Conservation (phyloP, 495 filamentous ascomycete genomes). For the Bathelium albidoporum region DNA sequence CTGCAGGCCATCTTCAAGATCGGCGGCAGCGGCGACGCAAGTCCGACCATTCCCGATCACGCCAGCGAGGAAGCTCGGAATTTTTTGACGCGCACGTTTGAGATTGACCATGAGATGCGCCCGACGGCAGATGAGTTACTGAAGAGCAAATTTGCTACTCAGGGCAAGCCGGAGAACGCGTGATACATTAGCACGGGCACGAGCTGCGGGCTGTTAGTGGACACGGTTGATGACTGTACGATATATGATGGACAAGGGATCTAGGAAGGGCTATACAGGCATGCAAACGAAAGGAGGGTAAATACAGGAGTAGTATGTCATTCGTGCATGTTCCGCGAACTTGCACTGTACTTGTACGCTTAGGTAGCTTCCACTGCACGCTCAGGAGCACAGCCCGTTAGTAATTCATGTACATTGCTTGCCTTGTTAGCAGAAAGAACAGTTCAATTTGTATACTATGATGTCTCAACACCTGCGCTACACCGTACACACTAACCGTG, state of each 20-base stretch:
- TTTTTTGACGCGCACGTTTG: constrained; percentile 84
- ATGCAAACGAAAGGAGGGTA: background rate
- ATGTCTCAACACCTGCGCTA: no score
- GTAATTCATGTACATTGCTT: background rate
- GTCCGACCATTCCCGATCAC: constrained; percentile 80
- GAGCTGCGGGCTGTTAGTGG: no score
- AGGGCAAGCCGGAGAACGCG: background rate
- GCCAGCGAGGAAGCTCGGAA: constrained; percentile 74
- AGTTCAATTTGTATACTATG: no score
- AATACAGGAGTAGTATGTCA: background rate
- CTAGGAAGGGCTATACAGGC: background rate
- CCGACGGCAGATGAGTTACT: constrained; percentile 87
- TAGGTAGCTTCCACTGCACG: background rate
- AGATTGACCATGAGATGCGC: constrained; percentile 84
- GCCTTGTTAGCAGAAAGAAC: background rate
- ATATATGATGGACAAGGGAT: background rate
- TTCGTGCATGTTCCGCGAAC: background rate
- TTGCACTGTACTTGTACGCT: constrained; percentile 3
- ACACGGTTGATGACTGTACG: background rate
- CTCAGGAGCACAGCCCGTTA: background rate
- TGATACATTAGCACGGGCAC: background rate
- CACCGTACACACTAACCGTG: no score
- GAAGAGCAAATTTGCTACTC: constrained; percentile 7
- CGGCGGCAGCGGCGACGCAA: constrained; percentile 65
- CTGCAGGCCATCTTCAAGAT: constrained; percentile 99